Percentiles rank a stretch among this genome's conserved stretches.
These are phyloP conservation scores for Plasmodium berghei DNA, from an alignment of 169 alveolate genomes.

Conservation along the genomic window DNA sequence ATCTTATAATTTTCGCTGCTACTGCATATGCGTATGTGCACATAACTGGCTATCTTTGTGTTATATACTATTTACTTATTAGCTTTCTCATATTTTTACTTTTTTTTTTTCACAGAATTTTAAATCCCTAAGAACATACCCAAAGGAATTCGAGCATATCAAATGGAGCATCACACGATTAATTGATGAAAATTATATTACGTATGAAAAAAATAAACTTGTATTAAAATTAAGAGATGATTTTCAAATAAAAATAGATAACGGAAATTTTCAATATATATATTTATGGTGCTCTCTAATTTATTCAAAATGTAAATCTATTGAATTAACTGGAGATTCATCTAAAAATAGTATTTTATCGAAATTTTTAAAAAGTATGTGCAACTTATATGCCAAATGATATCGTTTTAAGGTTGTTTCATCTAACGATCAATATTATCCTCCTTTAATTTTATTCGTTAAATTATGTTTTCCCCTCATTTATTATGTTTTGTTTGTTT, in stretches of 20 bases:
- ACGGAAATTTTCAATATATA: slow-evolving; percentile 29
- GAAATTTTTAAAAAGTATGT: slow-evolving; percentile 16
- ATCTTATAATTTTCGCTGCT: too few species aligned
- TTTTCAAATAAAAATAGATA: slow-evolving; percentile 34
- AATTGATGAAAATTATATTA: slow-evolving; percentile 32
- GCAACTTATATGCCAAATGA: slow-evolving; percentile 24
- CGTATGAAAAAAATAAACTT: slow-evolving; percentile 41
- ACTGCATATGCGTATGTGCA: too few species aligned
- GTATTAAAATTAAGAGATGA: slow-evolving; percentile 20
- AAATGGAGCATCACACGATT: slow-evolving; percentile 23
- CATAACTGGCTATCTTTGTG: too few species aligned
- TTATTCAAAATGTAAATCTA: slow-evolving; percentile 68
- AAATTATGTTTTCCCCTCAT: too few species aligned
- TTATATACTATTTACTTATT: background rate
- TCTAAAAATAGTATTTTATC: slow-evolving; percentile 50
- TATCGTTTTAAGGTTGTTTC: background rate
- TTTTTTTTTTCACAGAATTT: slow-evolving; percentile 32
- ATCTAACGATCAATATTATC: too few species aligned
- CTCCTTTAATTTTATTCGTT: too few species aligned
- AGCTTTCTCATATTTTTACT: background rate
- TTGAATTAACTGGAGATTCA: slow-evolving; percentile 61
- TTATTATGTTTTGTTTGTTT: too few species aligned
- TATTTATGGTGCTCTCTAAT: slow-evolving; percentile 33
- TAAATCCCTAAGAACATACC: slow-evolving; percentile 21
- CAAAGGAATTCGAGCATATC: slow-evolving; percentile 33